Evolutionary conservation across 371 early-diverging fungal genomes (phyloP).

Genomic region (Parasitella parasitica): DNA sequence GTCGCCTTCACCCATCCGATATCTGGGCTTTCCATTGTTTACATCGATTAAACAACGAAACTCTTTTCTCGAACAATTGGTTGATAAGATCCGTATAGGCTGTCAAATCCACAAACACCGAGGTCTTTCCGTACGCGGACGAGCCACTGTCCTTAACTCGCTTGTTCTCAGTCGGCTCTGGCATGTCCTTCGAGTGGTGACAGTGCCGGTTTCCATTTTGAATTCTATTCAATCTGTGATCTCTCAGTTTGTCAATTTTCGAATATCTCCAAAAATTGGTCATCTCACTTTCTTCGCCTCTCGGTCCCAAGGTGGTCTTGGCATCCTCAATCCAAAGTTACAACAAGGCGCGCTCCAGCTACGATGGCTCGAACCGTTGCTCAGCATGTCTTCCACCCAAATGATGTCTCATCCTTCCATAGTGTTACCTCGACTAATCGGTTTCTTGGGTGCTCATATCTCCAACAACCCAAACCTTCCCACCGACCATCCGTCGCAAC

Average conservation of each 20-base stretch:
- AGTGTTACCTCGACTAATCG: not conserved
- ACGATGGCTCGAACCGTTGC: not conserved
- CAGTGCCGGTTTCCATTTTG: not conserved
- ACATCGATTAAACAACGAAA: not conserved
- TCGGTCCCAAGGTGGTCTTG: slow-evolving; percentile 2
- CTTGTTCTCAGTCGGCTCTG: slow-evolving; percentile 11
- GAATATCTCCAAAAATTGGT: slow-evolving; percentile 9
- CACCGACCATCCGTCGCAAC: not conserved
- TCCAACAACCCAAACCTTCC: not conserved
- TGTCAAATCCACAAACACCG: slow-evolving; percentile 11
- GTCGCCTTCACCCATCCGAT: not conserved
- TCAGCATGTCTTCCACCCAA: not conserved
- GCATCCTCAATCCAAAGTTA: not conserved
- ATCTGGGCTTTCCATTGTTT: slow-evolving; percentile 14
- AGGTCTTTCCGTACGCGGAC: slow-evolving; percentile 8
- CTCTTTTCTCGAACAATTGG: not conserved
- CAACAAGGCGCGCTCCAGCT: not conserved
- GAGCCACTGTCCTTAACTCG: slow-evolving; percentile 16
- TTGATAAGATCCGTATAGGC: not conserved
- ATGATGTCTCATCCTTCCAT: not conserved
- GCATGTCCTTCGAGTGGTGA: slow-evolving; percentile 16
- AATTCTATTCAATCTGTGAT: not conserved
- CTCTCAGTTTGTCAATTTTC: slow-evolving; percentile 1
- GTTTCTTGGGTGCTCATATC: not conserved
- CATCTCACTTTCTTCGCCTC: not conserved